Evolutionary conservation across 306 rosid species (phyloP).

Genomic region (Cyamopsis tetragonoloba): DNA sequence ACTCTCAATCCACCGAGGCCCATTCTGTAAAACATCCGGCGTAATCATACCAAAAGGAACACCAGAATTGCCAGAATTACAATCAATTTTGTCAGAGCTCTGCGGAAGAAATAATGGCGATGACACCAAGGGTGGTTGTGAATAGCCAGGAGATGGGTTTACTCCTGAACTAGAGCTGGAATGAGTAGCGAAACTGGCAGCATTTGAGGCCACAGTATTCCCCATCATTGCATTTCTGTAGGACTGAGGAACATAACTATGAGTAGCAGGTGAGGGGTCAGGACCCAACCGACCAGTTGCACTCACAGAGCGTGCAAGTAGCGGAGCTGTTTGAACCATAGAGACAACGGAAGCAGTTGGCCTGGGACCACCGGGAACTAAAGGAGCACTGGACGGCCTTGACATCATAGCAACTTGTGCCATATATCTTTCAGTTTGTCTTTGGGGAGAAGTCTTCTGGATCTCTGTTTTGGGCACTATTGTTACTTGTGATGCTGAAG

Average conservation of each 20-base stretch:
- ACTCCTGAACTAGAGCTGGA: slow-evolving; percentile 51
- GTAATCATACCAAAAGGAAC: slow-evolving; percentile 53
- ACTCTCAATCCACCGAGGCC: slow-evolving; percentile 64
- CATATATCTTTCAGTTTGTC: slow-evolving; percentile 52
- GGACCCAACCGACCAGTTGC: slow-evolving; percentile 93
- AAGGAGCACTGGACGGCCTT: slow-evolving; percentile 91
- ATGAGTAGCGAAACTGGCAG: slow-evolving; percentile 46
- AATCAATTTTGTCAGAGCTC: slow-evolving; percentile 54
- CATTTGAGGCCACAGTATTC: slow-evolving; percentile 48
- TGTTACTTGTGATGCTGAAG: slow-evolving; percentile 34
- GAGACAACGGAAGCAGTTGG: slow-evolving; percentile 63
- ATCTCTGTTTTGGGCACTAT: slow-evolving; percentile 48
- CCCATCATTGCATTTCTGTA: slow-evolving; percentile 95
- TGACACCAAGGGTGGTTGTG: slow-evolving; percentile 63
- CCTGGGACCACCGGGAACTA: slow-evolving; percentile 72
- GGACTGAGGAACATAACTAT: slow-evolving; percentile 73
- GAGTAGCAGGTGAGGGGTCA: slow-evolving; percentile 76
- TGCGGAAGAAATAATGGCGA: slow-evolving; percentile 62
- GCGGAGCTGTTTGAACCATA: slow-evolving; percentile 69
- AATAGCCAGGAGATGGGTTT: slow-evolving; percentile 50
- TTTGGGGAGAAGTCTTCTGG: slow-evolving; percentile 55
- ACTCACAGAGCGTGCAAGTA: slow-evolving; percentile 79
- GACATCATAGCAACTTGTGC: slow-evolving; percentile 59
- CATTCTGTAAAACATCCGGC: slow-evolving; percentile 55
- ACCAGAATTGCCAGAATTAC: slow-evolving; percentile 44